A percentile compares a stretch with the other conserved stretches of the same genome.
Conservation (phyloP, 305 asterid genomes). For the Fraxinus platypoda region DNA sequence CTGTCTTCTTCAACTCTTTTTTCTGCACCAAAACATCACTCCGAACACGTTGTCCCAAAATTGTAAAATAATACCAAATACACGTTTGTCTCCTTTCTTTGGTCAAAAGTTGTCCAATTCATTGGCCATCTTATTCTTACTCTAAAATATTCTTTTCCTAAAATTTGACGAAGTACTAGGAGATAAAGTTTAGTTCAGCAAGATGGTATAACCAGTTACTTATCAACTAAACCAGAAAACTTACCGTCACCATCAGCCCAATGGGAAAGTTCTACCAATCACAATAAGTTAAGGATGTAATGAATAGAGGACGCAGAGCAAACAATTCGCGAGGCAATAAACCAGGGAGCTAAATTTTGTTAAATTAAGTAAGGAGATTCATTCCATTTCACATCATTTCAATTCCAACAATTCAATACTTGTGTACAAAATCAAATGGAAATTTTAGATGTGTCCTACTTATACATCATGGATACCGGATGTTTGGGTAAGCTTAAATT, state of each 20-base stretch:
- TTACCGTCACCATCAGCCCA: not conserved
- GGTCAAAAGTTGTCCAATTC: not conserved
- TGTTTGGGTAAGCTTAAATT: not conserved
- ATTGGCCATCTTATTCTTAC: not conserved
- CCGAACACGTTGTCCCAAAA: not conserved
- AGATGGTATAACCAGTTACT: not conserved
- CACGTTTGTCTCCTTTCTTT: not conserved
- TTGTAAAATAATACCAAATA: not conserved
- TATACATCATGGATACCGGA: not conserved
- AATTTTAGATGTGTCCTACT: not conserved
- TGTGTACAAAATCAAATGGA: not conserved
- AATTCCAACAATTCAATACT: not conserved
- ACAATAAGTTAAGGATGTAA: not conserved
- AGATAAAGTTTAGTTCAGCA: not conserved
- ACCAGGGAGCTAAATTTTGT: not conserved
- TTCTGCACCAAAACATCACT: not conserved
- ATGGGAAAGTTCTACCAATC: not conserved
- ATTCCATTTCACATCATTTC: not conserved
- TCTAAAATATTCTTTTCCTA: not conserved
- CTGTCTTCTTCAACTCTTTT: not conserved
- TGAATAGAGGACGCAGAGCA: not conserved
- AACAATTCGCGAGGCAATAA: not conserved
- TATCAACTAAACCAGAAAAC: not conserved
- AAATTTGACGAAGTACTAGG: not conserved
- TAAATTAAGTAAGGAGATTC: not conserved